A percentile compares a stretch with the other conserved stretches of the same genome.
phyloP scores from a whole-genome alignment of 202 grass and related monocot species.

The Carex arenaria region DNA sequence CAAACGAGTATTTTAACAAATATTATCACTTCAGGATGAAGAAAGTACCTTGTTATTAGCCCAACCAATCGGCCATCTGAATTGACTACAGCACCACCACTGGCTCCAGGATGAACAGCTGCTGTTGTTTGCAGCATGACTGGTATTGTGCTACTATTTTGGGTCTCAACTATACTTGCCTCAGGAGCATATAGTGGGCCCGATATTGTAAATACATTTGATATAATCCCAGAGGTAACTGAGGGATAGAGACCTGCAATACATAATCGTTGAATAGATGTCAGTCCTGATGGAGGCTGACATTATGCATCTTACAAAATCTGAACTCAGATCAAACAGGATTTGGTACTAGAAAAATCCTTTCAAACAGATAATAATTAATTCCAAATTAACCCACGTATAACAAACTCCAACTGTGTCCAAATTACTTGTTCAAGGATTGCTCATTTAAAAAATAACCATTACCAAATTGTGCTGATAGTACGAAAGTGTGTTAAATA shows the following conservation, averaged over 20 bases:
- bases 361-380: not conserved
- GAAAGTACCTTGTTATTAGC: slow-evolving; percentile 71
- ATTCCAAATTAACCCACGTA: not conserved
- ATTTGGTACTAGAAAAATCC: not conserved
- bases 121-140: slow-evolving; percentile 96
- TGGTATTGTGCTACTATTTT: slow-evolving; percentile 36
- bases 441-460: not conserved
- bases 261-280: slow-evolving; percentile 12
- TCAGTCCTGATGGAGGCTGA: not conserved
- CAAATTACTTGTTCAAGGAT: not conserved
- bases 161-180: slow-evolving; percentile 13
- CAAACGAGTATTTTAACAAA: not conserved
- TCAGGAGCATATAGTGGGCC: slow-evolving; percentile 29
- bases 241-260: slow-evolving; percentile 65
- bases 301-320: not conserved
- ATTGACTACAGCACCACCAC: slow-evolving; percentile 78
- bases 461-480: not conserved
- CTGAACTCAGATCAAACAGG: not conserved
- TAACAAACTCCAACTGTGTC: not conserved
- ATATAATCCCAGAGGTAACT: slow-evolving; percentile 66
- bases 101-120: slow-evolving; percentile 85
- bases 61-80: slow-evolving; percentile 73
- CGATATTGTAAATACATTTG: slow-evolving; percentile 60
- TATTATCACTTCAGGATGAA: not conserved
- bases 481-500: not conserved